Evolutionary conservation across 495 filamentous ascomycete genomes (phyloP).

Genomic region (Aspergillus biplanus): DNA sequence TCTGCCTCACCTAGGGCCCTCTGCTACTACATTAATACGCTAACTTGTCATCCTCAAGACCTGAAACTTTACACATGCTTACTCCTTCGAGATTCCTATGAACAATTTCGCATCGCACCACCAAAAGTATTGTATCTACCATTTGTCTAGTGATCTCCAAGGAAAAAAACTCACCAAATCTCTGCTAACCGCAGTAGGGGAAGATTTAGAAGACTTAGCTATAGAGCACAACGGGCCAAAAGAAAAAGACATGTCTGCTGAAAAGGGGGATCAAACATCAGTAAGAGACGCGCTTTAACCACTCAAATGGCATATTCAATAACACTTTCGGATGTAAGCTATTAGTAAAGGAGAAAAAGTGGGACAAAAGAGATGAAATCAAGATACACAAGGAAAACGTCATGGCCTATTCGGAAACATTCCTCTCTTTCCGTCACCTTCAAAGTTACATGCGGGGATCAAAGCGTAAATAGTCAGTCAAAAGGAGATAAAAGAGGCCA

Average conservation of each 20-base stretch:
- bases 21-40: no score
- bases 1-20: no score
- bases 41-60: no score
- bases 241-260: slow-evolving; percentile 33
- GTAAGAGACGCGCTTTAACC: slow-evolving; percentile 25
- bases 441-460: slow-evolving; percentile 44
- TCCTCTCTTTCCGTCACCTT: slow-evolving; percentile 36
- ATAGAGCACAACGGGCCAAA: slow-evolving; percentile 20
- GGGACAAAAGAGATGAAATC: slow-evolving; percentile 24
- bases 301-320: slow-evolving; percentile 34
- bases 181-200: slow-evolving; percentile 4
- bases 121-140: slow-evolving; percentile 17
- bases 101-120: background rate
- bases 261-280: slow-evolving; percentile 33
- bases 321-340: slow-evolving; percentile 31
- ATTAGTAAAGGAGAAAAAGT: slow-evolving; percentile 32
- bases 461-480: slow-evolving; percentile 38
- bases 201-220: background rate
- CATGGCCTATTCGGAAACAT: slow-evolving; percentile 43
- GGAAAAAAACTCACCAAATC: slow-evolving; percentile 7
- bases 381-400: slow-evolving; percentile 30
- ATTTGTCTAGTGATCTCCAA: slow-evolving; percentile 19
- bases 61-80: no score
- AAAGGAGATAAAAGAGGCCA: slow-evolving; percentile 30
- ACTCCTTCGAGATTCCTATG: background rate